These are phyloP conservation scores for Aspergillus leporis DNA, from an alignment of 495 filamentous ascomycete species.

Conservation along the genomic window DNA sequence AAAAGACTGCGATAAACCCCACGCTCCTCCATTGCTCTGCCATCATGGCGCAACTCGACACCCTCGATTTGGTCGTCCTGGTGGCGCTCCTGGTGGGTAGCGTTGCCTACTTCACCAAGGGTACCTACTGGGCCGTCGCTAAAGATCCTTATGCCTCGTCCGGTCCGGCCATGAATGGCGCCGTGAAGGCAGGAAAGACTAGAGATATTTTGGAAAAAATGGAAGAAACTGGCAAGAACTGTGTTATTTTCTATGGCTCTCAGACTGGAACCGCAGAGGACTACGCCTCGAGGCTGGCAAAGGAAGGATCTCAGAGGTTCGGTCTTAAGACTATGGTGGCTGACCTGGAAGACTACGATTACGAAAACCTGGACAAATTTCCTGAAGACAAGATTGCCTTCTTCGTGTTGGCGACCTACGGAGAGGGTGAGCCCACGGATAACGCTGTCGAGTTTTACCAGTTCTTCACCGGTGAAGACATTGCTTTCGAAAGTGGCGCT, in stretches of 20 bases:
- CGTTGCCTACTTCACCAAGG: constrained; percentile 95
- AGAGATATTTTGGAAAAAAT: constrained; percentile 93
- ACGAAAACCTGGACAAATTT: constrained; percentile 87
- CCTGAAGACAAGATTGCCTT: constrained; percentile 88
- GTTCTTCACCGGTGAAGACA: constrained; percentile 81
- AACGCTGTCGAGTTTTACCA: constrained; percentile 99
- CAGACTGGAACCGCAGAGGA: constrained; percentile 99
- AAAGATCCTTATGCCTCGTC: constrained; percentile 86
- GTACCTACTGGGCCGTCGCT: constrained; percentile 77
- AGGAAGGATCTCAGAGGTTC: constrained; percentile 95
- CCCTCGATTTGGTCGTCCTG: constrained; percentile 90
- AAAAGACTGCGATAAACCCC: constrained; percentile 1
- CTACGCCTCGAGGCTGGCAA: constrained; percentile 94
- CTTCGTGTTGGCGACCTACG: constrained; percentile 97
- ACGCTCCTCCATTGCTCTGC: constrained; percentile 5
- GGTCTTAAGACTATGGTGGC: constrained; percentile 98
- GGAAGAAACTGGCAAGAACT: constrained; percentile 94
- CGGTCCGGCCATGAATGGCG: constrained; percentile 65
- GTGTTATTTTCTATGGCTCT: constrained; percentile 96
- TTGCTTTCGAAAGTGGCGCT: constrained; percentile 73
- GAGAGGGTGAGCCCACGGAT: constrained; percentile 97
- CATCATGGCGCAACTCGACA: constrained; percentile 93
- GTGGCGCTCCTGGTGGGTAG: constrained; percentile 80
- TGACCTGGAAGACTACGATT: constrained; percentile 97
- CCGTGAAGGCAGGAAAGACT: constrained; percentile 78